Evolutionary conservation across 441 rosid genomes (phyloP).

Genomic region (Adansonia rubrostipa): DNA sequence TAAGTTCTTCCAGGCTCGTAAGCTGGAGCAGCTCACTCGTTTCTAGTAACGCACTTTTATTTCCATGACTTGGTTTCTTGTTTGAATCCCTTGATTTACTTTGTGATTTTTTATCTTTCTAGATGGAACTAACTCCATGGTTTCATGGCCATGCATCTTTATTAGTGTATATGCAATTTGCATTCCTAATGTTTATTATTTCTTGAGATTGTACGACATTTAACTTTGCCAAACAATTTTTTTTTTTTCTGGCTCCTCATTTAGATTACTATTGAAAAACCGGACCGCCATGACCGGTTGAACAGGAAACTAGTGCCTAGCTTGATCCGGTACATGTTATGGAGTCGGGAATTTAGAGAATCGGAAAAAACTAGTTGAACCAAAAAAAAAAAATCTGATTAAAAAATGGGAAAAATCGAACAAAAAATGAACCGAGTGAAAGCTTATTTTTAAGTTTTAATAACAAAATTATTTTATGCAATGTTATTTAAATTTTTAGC

Average conservation of each 20-base stretch:
- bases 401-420: too few species aligned
- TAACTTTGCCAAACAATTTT: background rate
- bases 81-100: slow-evolving; percentile 3
- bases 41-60: slow-evolving; percentile 40
- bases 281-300: too few species aligned
- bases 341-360: too few species aligned
- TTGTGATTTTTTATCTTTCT: background rate
- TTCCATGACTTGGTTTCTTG: background rate
- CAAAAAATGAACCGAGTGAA: too few species aligned
- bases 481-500: too few species aligned
- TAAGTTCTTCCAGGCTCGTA: slow-evolving; percentile 81
- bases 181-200: background rate
- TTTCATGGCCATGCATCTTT: background rate
- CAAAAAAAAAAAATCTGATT: too few species aligned
- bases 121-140: background rate
- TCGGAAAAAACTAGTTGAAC: too few species aligned
- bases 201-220: background rate
- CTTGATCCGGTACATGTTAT: too few species aligned
- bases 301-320: too few species aligned
- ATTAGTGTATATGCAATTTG: background rate
- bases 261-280: background rate
- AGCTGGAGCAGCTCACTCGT: slow-evolving; percentile 69
- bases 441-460: too few species aligned
- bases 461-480: too few species aligned
- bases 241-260: background rate